Evolutionary conservation across 2,329 filamentous ascomycete species (phyloP).

Genomic region (Ceratocystis destructans): DNA sequence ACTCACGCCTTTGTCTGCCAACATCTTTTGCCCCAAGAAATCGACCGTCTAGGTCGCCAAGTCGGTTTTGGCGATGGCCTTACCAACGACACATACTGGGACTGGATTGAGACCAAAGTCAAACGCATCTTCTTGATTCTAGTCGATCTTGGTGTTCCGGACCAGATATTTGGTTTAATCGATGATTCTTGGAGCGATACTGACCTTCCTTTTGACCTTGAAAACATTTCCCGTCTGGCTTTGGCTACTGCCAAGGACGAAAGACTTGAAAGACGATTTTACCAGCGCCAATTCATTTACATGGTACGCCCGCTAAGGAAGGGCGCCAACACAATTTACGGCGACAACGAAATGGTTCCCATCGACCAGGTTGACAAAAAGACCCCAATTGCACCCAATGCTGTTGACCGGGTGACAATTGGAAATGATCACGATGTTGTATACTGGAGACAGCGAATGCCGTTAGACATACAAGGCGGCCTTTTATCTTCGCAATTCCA

Average conservation of each 20-base stretch:
- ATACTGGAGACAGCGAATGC: constrained; percentile 45
- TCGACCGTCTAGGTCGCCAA: constrained; percentile 46
- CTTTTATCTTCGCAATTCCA: constrained; percentile 43
- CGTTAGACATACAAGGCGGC: constrained; percentile 29
- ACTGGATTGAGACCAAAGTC: constrained; percentile 59
- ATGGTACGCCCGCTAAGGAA: constrained; percentile 49
- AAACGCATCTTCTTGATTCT: constrained; percentile 59
- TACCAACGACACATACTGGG: constrained; percentile 63
- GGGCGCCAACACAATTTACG: constrained; percentile 49
- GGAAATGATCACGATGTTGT: constrained; percentile 45
- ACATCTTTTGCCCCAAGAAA: constrained; percentile 49
- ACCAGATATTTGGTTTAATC: constrained; percentile 61
- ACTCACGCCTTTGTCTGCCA: constrained; percentile 53
- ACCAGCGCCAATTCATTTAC: constrained; percentile 56
- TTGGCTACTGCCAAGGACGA: constrained; percentile 47
- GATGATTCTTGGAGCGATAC: constrained; percentile 67
- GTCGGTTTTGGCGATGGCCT: constrained; percentile 52
- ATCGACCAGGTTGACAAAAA: constrained; percentile 52
- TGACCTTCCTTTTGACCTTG: constrained; percentile 54
- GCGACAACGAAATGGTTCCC: constrained; percentile 54
- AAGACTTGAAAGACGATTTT: constrained; percentile 54
- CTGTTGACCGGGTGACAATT: constrained; percentile 47
- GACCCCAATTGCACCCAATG: constrained; percentile 28
- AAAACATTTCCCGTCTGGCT: constrained; percentile 50
- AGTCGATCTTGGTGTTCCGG: constrained; percentile 53